Conservation (phyloP, 2,329 filamentous ascomycete genomes). For the Tolypocladium guangdongense region DNA sequence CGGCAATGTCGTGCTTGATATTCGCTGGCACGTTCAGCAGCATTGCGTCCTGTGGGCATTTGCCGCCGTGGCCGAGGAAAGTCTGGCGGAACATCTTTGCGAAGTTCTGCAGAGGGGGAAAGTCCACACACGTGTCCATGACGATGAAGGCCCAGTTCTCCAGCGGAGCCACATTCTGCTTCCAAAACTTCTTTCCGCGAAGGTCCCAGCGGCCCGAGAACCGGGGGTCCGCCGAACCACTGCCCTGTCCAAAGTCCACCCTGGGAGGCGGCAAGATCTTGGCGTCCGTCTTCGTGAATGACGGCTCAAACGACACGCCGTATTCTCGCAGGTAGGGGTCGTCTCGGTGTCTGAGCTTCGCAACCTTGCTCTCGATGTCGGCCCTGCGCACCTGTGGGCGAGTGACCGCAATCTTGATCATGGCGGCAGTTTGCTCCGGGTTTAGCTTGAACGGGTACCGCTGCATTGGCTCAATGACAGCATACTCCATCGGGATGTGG, state of each 20-base stretch:
- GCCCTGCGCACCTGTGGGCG: conserved; percentile 56
- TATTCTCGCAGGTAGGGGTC: conserved; percentile 66
- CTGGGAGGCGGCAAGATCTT: conserved; percentile 60
- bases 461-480: conserved; percentile 41
- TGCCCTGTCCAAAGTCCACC: conserved; percentile 53
- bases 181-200: conserved; percentile 63
- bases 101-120: conserved; percentile 21
- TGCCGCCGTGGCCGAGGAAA: conserved; percentile 41
- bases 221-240: conserved; percentile 42
- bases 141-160: conserved; percentile 66
- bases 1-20: conserved; percentile 30
- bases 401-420: conserved; percentile 92
- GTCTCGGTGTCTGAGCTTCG: conserved; percentile 54
- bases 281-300: conserved; percentile 58
- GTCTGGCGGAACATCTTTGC: conserved; percentile 30
- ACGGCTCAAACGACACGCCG: conserved; percentile 55
- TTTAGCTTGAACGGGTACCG: conserved; percentile 53
- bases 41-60: conserved; percentile 21
- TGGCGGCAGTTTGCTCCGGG: conserved; percentile 57
- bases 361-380: conserved; percentile 45
- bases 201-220: conserved; percentile 77
- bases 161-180: conserved; percentile 50
- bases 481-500: conserved; percentile 52
- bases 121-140: conserved; percentile 43
- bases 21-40: conserved; percentile 21